These are phyloP conservation scores for Wolfiporia cocos DNA, from an alignment of 1,284 basidiomycete genomes.

Conservation along the genomic window DNA sequence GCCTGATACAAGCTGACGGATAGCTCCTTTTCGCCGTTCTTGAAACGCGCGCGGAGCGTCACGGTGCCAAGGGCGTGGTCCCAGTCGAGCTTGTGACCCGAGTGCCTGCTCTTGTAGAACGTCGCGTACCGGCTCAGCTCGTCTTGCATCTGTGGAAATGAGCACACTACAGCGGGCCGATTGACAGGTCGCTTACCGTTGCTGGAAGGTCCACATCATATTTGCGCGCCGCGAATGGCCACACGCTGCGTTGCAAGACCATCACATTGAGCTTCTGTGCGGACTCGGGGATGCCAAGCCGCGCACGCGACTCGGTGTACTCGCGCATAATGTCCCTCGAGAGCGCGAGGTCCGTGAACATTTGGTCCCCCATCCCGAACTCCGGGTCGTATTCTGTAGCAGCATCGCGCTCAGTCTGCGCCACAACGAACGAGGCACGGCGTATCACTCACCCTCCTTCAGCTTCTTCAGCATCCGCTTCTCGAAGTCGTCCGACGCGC, in stretches of 20 bases:
- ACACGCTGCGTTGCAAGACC: constrained; percentile 71
- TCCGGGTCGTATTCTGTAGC: constrained; percentile 77
- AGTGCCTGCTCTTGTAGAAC: constrained; percentile 76
- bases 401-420: neutral
- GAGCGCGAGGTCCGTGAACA: constrained; percentile 83
- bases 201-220: constrained; percentile 45
- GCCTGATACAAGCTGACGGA: constrained; percentile 90
- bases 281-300: constrained; percentile 13
- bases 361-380: constrained; percentile 83
- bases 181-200: constrained; percentile 31
- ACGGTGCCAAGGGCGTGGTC: constrained; percentile 79
- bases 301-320: constrained; percentile 34
- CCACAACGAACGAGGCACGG: neutral
- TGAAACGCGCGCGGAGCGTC: constrained; percentile 67
- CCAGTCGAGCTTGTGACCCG: constrained; percentile 73
- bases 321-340: constrained; percentile 65
- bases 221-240: constrained; percentile 62
- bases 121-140: constrained; percentile 55
- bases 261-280: constrained; percentile 49
- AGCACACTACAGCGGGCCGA: constrained; percentile 1
- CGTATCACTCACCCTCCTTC: constrained; percentile 72
- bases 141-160: constrained; percentile 54
- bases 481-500: constrained; percentile 91
- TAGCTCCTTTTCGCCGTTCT: constrained; percentile 76
- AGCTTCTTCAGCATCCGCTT: constrained; percentile 84